phyloP scores from a whole-genome alignment of 2,329 filamentous ascomycete genomes.

The Colletotrichum limetticola region DNA sequence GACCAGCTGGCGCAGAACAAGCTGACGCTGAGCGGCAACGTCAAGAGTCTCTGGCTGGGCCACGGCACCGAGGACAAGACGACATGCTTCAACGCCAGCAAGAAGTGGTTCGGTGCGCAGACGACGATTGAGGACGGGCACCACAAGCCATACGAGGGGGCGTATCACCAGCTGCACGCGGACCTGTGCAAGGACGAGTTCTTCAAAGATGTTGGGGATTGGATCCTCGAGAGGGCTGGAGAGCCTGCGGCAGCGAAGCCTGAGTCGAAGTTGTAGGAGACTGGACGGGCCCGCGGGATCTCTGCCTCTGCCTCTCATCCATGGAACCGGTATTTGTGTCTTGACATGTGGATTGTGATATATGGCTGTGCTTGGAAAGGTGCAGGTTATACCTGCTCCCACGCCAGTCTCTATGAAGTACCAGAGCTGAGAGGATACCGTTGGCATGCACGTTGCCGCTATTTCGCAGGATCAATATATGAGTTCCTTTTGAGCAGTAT shows the following conservation, averaged over 20 bases:
- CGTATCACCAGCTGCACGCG: conserved; percentile 79
- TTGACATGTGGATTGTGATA: not conserved
- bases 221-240: conserved; percentile 64
- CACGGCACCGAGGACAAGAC: conserved; percentile 82
- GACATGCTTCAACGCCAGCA: conserved; percentile 73
- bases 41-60: conserved; percentile 74
- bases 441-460: not conserved
- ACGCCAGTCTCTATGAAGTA: not conserved
- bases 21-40: conserved; percentile 60
- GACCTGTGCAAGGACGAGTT: conserved; percentile 67
- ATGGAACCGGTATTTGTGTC: not conserved
- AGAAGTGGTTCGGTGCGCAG: conserved; percentile 69
- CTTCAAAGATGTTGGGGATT: conserved; percentile 70
- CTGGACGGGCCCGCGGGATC: not conserved
- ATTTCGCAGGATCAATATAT: not conserved
- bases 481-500: not conserved
- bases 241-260: conserved; percentile 37
- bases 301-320: not conserved
- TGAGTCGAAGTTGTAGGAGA: conserved; percentile 51
- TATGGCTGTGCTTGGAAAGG: not conserved
- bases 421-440: not conserved
- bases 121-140: conserved; percentile 73
- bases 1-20: conserved; percentile 67
- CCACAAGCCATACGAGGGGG: conserved; percentile 80
- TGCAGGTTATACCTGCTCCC: not conserved